These are phyloP conservation scores for Fusarium subtropicale DNA, from an alignment of 2,329 filamentous ascomycete genomes.

Conservation along the genomic window DNA sequence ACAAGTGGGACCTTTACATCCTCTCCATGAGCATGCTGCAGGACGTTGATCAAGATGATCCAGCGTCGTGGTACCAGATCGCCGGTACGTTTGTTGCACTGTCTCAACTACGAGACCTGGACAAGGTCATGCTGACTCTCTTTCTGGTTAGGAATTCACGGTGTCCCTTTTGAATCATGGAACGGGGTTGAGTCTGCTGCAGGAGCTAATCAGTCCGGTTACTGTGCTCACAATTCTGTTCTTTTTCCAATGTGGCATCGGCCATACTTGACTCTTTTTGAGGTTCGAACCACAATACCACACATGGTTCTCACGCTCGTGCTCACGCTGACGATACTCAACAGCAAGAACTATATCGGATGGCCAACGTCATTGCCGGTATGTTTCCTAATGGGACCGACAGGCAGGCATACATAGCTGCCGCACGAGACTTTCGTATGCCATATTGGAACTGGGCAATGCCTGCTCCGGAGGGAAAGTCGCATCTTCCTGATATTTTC, in stretches of 20 bases:
- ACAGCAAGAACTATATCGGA: slow-evolving; percentile 54
- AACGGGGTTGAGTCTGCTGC: slow-evolving; percentile 62
- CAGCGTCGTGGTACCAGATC: slow-evolving; percentile 82
- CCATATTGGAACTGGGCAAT: slow-evolving; percentile 72
- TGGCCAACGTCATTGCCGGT: slow-evolving; percentile 58
- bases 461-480: slow-evolving; percentile 60
- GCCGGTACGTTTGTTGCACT: slow-evolving; percentile 67
- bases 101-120: not conserved
- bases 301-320: not conserved
- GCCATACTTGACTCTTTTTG: slow-evolving; percentile 75
- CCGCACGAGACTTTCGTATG: slow-evolving; percentile 64
- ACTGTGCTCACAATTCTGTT: slow-evolving; percentile 80
- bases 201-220: slow-evolving; percentile 71
- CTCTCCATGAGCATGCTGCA: slow-evolving; percentile 80
- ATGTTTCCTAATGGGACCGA: slow-evolving; percentile 61
- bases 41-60: slow-evolving; percentile 69
- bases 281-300: slow-evolving; percentile 53
- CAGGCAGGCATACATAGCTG: slow-evolving; percentile 62
- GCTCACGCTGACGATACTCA: slow-evolving; percentile 28
- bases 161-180: slow-evolving; percentile 72
- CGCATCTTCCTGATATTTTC: slow-evolving; percentile 58
- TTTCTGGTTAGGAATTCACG: slow-evolving; percentile 75
- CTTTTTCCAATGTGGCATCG: slow-evolving; percentile 88
- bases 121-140: slow-evolving; percentile 17
- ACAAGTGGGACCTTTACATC: slow-evolving; percentile 81